Percentiles rank a stretch among this genome's conserved stretches.
phyloP scores from a whole-genome alignment of 2,329 filamentous ascomycete species.

The Plectosphaerella sp. region DNA sequence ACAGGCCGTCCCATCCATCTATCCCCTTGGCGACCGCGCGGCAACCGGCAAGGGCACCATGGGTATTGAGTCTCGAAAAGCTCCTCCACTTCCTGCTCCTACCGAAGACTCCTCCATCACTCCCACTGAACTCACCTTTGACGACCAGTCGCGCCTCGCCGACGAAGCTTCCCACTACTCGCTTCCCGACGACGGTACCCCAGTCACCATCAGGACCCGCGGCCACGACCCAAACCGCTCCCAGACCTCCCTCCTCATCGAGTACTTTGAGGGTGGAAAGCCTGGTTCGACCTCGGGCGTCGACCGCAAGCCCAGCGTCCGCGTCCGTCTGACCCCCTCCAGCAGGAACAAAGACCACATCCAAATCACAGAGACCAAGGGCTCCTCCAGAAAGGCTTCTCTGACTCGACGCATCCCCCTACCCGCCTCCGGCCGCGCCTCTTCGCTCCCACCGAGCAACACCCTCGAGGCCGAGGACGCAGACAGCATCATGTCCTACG shows the following conservation, averaged over 20 bases:
- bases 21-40: slow-evolving; percentile 10
- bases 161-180: slow-evolving; percentile 73
- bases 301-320: slow-evolving; percentile 76
- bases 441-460: slow-evolving; percentile 33
- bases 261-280: slow-evolving; percentile 87
- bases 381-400: slow-evolving; percentile 63
- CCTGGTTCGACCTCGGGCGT: slow-evolving; percentile 41
- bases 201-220: slow-evolving; percentile 84
- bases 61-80: slow-evolving; percentile 51
- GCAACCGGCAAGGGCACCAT: slow-evolving; percentile 29
- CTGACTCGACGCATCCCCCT: slow-evolving; percentile 49
- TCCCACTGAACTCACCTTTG: slow-evolving; percentile 60
- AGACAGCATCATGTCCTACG: slow-evolving; percentile 67
- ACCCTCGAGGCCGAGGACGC: slow-evolving; percentile 54
- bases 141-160: slow-evolving; percentile 54
- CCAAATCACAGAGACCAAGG: slow-evolving; percentile 78
- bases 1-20: slow-evolving; percentile 3
- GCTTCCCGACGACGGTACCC: slow-evolving; percentile 81
- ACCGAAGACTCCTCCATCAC: slow-evolving; percentile 67
- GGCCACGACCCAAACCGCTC: slow-evolving; percentile 58
- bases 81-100: slow-evolving; percentile 70
- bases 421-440: slow-evolving; percentile 27
- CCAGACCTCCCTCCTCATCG: slow-evolving; percentile 87
- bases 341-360: slow-evolving; percentile 69
- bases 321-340: slow-evolving; percentile 74